Evolutionary conservation across 2,329 filamentous ascomycete species (phyloP), one percentile per base, ranked within the genome.

Genomic region (Pseudohalonectria lignicola): DNA sequence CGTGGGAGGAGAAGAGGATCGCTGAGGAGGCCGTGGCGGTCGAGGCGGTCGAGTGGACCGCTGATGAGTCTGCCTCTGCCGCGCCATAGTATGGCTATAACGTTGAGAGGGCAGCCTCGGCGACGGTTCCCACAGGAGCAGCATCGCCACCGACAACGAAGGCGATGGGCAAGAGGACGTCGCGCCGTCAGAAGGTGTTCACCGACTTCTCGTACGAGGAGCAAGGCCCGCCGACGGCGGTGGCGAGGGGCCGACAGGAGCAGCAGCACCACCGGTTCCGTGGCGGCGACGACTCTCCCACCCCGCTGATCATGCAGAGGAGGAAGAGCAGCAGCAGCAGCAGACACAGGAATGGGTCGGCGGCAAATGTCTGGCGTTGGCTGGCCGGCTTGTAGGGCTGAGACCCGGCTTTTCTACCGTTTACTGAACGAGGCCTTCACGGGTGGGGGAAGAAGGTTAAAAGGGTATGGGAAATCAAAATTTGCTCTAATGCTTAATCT

Each of bases 1-100:
- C 64, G 11, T 66, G 54, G 50, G 53, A 60, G 39, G 54, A 49
- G 15, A 64, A 59, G 43, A 52, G 50, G n/a, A 18, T n/a, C n/a
- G n/a, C n/a, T n/a, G n/a, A n/a, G n/a, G n/a, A n/a, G n/a, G n/a
- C n/a, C n/a, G n/a, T n/a, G n/a, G 51, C 63, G 16, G 56, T 64
- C 34, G 60, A 63, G 43, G 53, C 60, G 10, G 60, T 61, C 37
- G 52, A 48, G 8, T 11, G 18, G n/a, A 28, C 11, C 31, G 26
- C 26, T 15, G 26, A 31, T 30, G 35, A 13, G 11, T 16, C 13
- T 21, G 17, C 11, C 11, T 13, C 31, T 16, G 19, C 35, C n/a
- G 19, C 35, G 8, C 17, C 35, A 21, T 37, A 37, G 35, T 13
- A 21, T 31, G 35, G 28, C 35, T 34, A 19, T 19, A 15, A 18